Evolutionary conservation across 2,329 filamentous ascomycete species (phyloP), one percentile per base, ranked within the genome.

Genomic region (Metarhizium brunneum): DNA sequence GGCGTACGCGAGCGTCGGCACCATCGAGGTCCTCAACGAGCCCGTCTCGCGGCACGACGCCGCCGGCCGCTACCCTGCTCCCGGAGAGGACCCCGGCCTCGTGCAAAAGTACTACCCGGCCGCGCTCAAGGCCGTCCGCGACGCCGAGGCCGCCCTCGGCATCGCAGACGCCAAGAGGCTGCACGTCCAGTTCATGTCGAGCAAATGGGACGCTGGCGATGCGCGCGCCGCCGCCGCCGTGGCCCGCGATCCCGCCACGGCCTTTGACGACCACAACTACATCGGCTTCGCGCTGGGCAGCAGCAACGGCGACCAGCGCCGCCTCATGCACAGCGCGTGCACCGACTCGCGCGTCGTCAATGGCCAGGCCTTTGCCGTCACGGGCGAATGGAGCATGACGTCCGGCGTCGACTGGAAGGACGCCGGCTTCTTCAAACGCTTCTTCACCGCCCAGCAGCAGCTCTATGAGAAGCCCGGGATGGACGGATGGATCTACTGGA

Each of bases 181-280:
- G 3, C 79, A 83, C 60, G 75, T 84, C 36, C 75, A 69, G 52
- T 71, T 72, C 61, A 73, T 74, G 70, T 76, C 80, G 57, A 59
- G 70, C 38, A 67, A 71, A 53, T 85, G 81, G 81, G 77, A 74
- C 25, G 74, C 79, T 2, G 80, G 80, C 18, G 56, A 60, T 53
- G 49, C 62, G 18, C 62, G 61, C 43, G 52, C 50, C 50, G 53
- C 43, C 13, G 29, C 54, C 13, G 57, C 56, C 20, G 20, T 25
- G 20, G 20, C 20, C 29, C 56, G 61, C 38, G 72, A 83, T 63
- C 75, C 79, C 3, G 74, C 68, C 35, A 60, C 73, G 42, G 76
- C 74, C 30, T 84, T 77, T 61, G 81, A 84, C 64, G 76, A 82
- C 66, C 81, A 83, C 66, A 75, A 78, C 50, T 84, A 84, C 54